Evolutionary conservation across 2,329 filamentous ascomycete genomes (phyloP).

Genomic region (Talaromyces sp.): DNA sequence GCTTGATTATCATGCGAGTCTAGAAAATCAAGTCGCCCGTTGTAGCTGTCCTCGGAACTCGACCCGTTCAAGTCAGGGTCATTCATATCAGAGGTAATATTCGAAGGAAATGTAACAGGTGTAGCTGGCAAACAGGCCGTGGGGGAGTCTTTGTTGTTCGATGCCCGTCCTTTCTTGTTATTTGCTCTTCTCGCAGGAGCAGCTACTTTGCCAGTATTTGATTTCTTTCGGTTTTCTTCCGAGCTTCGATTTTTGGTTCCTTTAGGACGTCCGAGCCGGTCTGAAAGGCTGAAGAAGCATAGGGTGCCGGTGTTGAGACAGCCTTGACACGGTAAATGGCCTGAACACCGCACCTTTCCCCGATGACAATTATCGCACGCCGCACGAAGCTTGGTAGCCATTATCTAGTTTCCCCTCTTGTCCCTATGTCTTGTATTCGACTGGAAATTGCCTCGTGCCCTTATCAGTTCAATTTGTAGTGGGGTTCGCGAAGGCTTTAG

Average conservation of each 20-base stretch:
- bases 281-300: constrained; percentile 15
- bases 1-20: neutral
- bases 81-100: neutral
- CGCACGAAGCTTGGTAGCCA: constrained; percentile 7
- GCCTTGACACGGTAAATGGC: constrained; percentile 21
- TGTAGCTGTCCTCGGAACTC: neutral
- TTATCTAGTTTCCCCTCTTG: neutral
- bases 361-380: constrained; percentile 16
- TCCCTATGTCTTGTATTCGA: too few species aligned
- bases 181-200: neutral
- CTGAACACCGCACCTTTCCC: constrained; percentile 20
- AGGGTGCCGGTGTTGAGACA: constrained; percentile 9
- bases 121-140: neutral
- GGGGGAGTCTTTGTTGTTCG: neutral
- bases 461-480: neutral
- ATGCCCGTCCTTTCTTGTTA: neutral
- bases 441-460: neutral
- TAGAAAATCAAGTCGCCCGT: neutral
- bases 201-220: neutral
- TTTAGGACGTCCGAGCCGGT: constrained; percentile 15
- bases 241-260: constrained; percentile 12
- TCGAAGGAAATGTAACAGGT: neutral
- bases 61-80: neutral
- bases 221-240: neutral
- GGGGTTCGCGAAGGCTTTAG: neutral